Evolutionary conservation across 192 early-diverging fungal genomes (phyloP).

Genomic region (Phlyctochytrium arcticum): DNA sequence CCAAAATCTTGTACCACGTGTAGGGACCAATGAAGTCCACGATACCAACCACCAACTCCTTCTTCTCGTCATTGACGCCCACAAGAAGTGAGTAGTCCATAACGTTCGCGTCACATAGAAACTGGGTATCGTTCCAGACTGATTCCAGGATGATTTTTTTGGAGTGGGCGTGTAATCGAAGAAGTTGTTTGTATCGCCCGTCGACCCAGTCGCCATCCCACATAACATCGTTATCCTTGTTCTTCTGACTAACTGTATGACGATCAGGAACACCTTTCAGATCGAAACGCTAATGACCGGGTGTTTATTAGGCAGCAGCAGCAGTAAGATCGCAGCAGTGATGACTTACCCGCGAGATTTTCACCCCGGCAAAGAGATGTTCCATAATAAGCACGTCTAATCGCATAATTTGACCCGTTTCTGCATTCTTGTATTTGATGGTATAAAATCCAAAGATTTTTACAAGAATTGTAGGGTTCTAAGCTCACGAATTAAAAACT

Average conservation of each 20-base stretch:
- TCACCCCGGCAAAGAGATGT: constrained; percentile 43
- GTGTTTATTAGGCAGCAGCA: no score
- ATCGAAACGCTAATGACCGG: constrained; percentile 68
- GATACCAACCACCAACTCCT: constrained; percentile 45
- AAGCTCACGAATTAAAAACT: background rate
- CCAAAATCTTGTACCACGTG: constrained; percentile 45
- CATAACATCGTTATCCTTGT: constrained; percentile 42
- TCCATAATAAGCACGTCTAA: constrained; percentile 54
- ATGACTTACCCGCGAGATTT: constrained; percentile 44
- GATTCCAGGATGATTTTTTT: constrained; percentile 35
- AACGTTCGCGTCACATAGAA: constrained; percentile 34
- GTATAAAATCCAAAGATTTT: constrained; percentile 51
- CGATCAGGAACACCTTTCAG: constrained; percentile 72
- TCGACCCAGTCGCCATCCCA: constrained; percentile 75
- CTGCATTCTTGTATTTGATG: constrained; percentile 38
- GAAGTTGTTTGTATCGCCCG: constrained; percentile 43
- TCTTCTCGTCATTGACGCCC: constrained; percentile 34
- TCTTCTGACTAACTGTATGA: constrained; percentile 35
- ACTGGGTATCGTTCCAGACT: constrained; percentile 33
- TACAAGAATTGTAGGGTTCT: constrained; percentile 42
- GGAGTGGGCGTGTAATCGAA: constrained; percentile 29
- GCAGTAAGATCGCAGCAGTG: no score
- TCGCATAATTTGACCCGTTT: constrained; percentile 26
- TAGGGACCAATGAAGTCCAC: constrained; percentile 47
- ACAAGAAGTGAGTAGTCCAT: constrained; percentile 53